Percentiles rank a stretch among this genome's conserved stretches.
phyloP scores from a whole-genome alignment of 2,329 filamentous ascomycete genomes.

The Dichotomopilus funicola region DNA sequence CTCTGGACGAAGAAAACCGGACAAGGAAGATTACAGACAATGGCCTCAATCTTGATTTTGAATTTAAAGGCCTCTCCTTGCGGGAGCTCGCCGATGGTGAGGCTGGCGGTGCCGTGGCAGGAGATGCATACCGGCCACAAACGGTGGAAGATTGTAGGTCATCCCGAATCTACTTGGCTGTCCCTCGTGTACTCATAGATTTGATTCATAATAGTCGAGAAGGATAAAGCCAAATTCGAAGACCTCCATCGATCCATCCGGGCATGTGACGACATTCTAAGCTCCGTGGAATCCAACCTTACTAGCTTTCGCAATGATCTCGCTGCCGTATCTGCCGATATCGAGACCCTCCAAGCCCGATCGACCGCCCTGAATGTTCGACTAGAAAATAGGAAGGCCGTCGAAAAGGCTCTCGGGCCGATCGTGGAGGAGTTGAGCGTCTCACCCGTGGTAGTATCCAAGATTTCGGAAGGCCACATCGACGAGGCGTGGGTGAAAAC shows the following conservation, averaged over 20 bases:
- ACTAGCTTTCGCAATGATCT: conserved; percentile 91
- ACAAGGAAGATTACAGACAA: conserved; percentile 34
- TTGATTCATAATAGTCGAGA: conserved; percentile 51
- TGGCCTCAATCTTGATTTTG: conserved; percentile 60
- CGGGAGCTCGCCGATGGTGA: conserved; percentile 56
- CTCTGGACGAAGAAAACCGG: conserved; percentile 3
- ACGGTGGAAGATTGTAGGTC: conserved; percentile 63
- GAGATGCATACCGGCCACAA: conserved; percentile 45
- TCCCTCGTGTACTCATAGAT: conserved; percentile 17
- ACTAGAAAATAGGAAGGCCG: conserved; percentile 79
- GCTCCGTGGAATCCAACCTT: conserved; percentile 87
- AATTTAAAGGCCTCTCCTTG: conserved; percentile 73
- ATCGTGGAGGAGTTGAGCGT: conserved; percentile 89
- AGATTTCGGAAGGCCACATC: conserved; percentile 81
- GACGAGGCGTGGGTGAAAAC: conserved; percentile 85
- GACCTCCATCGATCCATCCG: conserved; percentile 83
- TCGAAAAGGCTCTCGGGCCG: conserved; percentile 81
- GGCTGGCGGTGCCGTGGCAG: conserved; percentile 18
- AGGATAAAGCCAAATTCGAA: conserved; percentile 77
- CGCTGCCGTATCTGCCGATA: conserved; percentile 86
- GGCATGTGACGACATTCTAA: conserved; percentile 87
- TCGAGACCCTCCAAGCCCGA: conserved; percentile 83
- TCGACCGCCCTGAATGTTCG: conserved; percentile 77
- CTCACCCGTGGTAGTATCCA: conserved; percentile 73
- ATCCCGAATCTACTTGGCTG: conserved; percentile 3